Base-by-base conservation (phyloP, 495 filamentous ascomycete species). In the Aspergillus steynii region DNA sequence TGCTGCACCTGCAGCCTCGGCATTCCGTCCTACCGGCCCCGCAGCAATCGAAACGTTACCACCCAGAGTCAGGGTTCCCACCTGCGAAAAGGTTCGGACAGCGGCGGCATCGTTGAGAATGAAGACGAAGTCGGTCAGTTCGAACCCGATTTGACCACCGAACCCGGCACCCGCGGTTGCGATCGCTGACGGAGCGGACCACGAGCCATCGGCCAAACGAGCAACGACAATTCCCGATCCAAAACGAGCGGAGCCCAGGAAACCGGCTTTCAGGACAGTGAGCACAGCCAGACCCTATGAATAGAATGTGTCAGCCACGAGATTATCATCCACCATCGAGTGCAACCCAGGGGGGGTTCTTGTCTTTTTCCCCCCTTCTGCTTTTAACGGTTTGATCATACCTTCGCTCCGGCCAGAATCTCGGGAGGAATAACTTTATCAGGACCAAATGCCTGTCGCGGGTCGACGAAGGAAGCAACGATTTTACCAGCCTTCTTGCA, bases 51-150 rank as follows among this genome's bases (percentile, higher is more conserved):
- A 96, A 20, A 98, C 95, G 69, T 99, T 99, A 61, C 96, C 95
- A 64, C 95, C 95, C 25, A 99, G 82, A 55, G 95, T 97, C 46
- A 99, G 76, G 20, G 87, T 92, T 15, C 96, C 95, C 55, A 87
- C 83, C 74, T 98, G 94, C 3, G 95, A 93, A 74, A 98, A 98
- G 42, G 95, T 95, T 71, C 90, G 91, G 47, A 99, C 95, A 28
- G 95, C 95, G 47, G 83, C 86, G 47, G 88, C 83, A 71, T 99
- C 95, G 74, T 99, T 99, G 53, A 99, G 86, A 61, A 98, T 97
- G 80, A 99, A 98, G 67, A 99, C 96, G 72, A 99, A 98, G 71
- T 99, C 95, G 48, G 96, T 98, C 61, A 99, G 79, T 74, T 99
- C 95, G 79, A 96, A 94, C 32, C 95, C 95, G 69, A 99, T 96